Conservation (phyloP, 352 stramenopile genomes). For the Thalassiosira ordinaria region DNA sequence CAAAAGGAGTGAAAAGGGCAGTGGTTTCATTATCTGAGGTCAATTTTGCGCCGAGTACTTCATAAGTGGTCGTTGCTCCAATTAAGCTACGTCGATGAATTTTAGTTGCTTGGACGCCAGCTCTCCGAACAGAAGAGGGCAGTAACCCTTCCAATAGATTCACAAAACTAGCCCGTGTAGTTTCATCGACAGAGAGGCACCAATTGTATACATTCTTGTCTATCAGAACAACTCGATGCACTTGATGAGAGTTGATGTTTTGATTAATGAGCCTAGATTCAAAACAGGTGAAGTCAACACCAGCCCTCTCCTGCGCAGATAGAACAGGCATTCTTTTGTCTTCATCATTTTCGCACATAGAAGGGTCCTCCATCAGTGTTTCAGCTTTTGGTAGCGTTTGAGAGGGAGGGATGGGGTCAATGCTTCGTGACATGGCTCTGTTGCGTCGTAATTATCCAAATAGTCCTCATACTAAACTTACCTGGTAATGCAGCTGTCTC, state of each 20-base stretch:
- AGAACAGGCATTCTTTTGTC: constrained; percentile 31
- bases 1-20: constrained; percentile 36
- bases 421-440: too few species aligned
- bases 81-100: constrained; percentile 30
- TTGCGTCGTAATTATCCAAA: too few species aligned
- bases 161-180: constrained; percentile 16
- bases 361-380: constrained; percentile 23
- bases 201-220: constrained; percentile 32
- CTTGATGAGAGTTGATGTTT: constrained; percentile 39
- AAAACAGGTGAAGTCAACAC: constrained; percentile 40
- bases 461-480: constrained; percentile 1
- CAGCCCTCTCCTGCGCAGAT: constrained; percentile 1
- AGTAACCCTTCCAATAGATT: constrained; percentile 35
- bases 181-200: constrained; percentile 4
- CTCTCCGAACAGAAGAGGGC: constrained; percentile 18
- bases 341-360: constrained; percentile 22
- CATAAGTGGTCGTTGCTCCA: constrained; percentile 25
- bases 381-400: background rate
- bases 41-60: constrained; percentile 26
- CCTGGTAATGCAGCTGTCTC: constrained; percentile 32
- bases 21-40: too few species aligned
- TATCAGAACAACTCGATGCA: constrained; percentile 23
- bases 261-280: constrained; percentile 27
- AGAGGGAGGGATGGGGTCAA: background rate
- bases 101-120: constrained; percentile 14